These are phyloP conservation scores for Lachancea waltii DNA, from an alignment of 805 yeast genomes.

Conservation along the genomic window DNA sequence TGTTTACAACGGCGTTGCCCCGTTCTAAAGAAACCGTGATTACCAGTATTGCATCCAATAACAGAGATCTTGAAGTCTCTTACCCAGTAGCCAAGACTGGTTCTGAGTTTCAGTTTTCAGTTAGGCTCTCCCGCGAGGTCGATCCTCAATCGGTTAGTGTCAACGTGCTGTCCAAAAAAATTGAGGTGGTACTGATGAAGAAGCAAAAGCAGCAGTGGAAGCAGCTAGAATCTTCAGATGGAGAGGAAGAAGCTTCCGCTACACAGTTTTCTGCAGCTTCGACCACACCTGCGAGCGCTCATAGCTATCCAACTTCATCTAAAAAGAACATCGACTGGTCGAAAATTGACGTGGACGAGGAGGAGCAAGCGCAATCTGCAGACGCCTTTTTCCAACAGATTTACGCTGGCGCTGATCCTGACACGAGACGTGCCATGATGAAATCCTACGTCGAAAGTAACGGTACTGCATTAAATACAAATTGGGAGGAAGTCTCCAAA, in stretches of 20 bases:
- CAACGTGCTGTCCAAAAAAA: constrained; percentile 60
- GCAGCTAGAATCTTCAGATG: constrained; percentile 30
- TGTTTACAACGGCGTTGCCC: constrained; percentile 65
- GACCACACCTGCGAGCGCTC: constrained; percentile 3
- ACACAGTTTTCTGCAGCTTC: neutral
- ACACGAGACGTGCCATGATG: constrained; percentile 91
- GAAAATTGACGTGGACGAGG: constrained; percentile 40
- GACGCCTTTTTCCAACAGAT: constrained; percentile 69
- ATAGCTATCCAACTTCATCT: constrained; percentile 58
- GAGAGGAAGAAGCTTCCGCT: neutral
- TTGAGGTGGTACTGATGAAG: constrained; percentile 63
- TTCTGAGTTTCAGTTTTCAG: constrained; percentile 52
- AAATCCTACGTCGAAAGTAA: constrained; percentile 88
- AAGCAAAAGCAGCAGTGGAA: constrained; percentile 45
- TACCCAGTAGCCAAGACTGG: constrained; percentile 25
- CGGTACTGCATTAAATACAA: constrained; percentile 89
- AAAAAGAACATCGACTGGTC: constrained; percentile 67
- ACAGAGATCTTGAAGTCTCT: constrained; percentile 31
- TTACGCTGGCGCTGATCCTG: constrained; percentile 77
- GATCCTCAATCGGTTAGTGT: constrained; percentile 39
- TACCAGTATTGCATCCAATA: constrained; percentile 36
- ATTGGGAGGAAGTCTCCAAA: constrained; percentile 80
- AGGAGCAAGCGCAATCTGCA: constrained; percentile 44
- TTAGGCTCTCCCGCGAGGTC: constrained; percentile 48
- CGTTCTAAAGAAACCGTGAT: constrained; percentile 33